Percentiles rank a stretch among this genome's conserved stretches.
phyloP scores from a whole-genome alignment of 2,329 filamentous ascomycete species.

The Exserohilum turcica region DNA sequence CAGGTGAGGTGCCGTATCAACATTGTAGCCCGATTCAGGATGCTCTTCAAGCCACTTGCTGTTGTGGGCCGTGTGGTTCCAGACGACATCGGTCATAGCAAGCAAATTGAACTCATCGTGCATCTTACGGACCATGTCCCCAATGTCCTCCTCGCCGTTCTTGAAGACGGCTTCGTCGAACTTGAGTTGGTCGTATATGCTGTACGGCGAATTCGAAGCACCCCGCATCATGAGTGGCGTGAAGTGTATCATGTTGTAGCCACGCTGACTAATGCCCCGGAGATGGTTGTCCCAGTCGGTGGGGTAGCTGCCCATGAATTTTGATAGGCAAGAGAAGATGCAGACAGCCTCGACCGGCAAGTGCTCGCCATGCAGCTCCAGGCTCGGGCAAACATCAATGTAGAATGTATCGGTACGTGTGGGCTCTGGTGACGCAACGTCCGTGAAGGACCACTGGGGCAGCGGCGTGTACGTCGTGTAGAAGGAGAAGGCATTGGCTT shows the following conservation, averaged over 20 bases:
- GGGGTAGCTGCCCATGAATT: constrained; percentile 95
- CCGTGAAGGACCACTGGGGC: constrained; percentile 72
- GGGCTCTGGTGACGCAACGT: constrained; percentile 57
- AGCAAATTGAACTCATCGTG: constrained; percentile 83
- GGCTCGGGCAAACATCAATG: constrained; percentile 85
- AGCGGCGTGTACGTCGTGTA: constrained; percentile 91
- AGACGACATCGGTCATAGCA: constrained; percentile 92
- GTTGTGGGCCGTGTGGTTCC: constrained; percentile 97
- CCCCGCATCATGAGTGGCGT: constrained; percentile 90
- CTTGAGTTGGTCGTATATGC: constrained; percentile 86
- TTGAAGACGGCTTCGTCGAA: constrained; percentile 87
- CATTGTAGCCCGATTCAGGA: constrained; percentile 93
- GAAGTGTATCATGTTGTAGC: constrained; percentile 99
- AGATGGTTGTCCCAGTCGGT: constrained; percentile 89
- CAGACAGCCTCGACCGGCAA: constrained; percentile 86
- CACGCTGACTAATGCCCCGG: constrained; percentile 82
- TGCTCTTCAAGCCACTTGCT: constrained; percentile 93
- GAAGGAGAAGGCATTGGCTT: constrained; percentile 88
- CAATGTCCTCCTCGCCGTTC: constrained; percentile 80
- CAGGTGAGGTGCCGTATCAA: constrained; percentile 81
- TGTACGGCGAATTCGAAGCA: constrained; percentile 94
- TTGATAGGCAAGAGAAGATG: constrained; percentile 92
- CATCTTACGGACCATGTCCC: constrained; percentile 77
- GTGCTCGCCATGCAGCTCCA: constrained; percentile 73
- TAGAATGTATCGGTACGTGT: constrained; percentile 81